Base-by-base conservation (phyloP, 768 basidiomycete genomes). In the Phlebiopsis flavidoalba region DNA sequence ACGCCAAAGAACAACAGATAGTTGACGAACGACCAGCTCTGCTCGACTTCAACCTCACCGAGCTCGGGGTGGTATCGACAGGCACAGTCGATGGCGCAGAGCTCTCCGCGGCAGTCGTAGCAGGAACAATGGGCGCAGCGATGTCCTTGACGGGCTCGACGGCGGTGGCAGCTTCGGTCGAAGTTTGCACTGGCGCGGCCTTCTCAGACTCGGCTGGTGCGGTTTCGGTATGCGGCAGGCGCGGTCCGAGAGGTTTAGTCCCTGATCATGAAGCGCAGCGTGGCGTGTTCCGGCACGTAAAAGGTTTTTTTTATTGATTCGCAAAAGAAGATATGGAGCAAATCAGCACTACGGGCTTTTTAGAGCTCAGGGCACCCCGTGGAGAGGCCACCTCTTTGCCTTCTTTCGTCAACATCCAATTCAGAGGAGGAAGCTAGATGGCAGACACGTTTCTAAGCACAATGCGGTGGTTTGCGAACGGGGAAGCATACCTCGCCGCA, bases 321-420 rank as follows among this genome's bases (percentile, higher is more conserved):
- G 40, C 17, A 56, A 50, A n/a, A 46, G 48, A 48, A 15, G 21
- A 52, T n/a, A 60, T 19, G 35, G 40, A 43, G 40, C 40, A 43
- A 53, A 65, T 63, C 64, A 63, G 60, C 57, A 60, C 19, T 43
- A 50, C 54, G 46, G 62, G 66, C 65, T 48, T 63, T 61, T 87
- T 83, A 98, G 72, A 98, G 93, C 85, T 98, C 96, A 84, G 84
- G n/a, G n/a, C n/a, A n/a, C n/a, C n/a, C n/a, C 89, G 71, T 86
- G 93, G 69, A 91, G 75, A 76, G 94, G 95, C n/a, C 86, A 96
- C 93, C 92, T 96, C 80, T 63, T 91, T 88, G 71, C 87, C 90
- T 58, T 88, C 81, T 58, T n/a, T 74, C 75, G 63, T 89, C 88
- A 53, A 79, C 73, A 50, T 73, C 79, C 37, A 77, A 57, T 60